Conservation (phyloP, 768 basidiomycete species). For the Trichaptum fuscoviolaceum region DNA sequence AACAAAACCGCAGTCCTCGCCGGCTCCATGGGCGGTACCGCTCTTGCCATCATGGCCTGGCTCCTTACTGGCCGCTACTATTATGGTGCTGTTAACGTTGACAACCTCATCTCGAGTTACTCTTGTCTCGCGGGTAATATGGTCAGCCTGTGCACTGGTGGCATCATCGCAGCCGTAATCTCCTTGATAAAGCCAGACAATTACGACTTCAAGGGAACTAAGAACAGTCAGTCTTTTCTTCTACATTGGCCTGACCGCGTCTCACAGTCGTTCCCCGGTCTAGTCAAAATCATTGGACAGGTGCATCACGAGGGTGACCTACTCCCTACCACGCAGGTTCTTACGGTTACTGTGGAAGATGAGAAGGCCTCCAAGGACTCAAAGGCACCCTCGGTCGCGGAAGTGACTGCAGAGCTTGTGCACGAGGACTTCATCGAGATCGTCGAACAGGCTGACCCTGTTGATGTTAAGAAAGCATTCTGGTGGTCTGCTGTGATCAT, state of each 20-base stretch:
- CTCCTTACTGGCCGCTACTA: constrained; percentile 19
- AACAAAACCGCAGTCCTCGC: constrained; percentile 19
- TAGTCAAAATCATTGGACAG: neutral
- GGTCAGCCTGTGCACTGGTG: constrained; percentile 22
- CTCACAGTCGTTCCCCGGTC: neutral
- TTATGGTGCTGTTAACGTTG: constrained; percentile 20
- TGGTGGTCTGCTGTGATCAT: constrained; percentile 14
- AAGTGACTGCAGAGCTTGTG: neutral
- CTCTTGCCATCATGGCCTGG: constrained; percentile 22
- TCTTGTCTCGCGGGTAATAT: constrained; percentile 24
- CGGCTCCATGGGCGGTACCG: constrained; percentile 22
- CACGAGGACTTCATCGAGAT: neutral
- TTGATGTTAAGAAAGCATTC: constrained; percentile 10
- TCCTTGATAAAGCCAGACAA: constrained; percentile 23
- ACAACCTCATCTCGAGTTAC: constrained; percentile 20
- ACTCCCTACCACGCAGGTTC: constrained; percentile 2
- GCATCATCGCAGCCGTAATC: constrained; percentile 19
- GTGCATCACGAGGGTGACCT: constrained; percentile 2
- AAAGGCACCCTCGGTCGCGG: constrained; percentile 15
- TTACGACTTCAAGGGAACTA: constrained; percentile 23
- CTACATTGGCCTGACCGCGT: neutral
- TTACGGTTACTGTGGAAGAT: constrained; percentile 10
- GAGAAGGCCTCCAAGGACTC: constrained; percentile 15
- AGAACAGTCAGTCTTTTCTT: constrained; percentile 13
- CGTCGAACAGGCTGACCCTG: neutral